Evolutionary conservation across 805 yeast species (phyloP).

Genomic region (Wickerhamomyces chambardii): DNA sequence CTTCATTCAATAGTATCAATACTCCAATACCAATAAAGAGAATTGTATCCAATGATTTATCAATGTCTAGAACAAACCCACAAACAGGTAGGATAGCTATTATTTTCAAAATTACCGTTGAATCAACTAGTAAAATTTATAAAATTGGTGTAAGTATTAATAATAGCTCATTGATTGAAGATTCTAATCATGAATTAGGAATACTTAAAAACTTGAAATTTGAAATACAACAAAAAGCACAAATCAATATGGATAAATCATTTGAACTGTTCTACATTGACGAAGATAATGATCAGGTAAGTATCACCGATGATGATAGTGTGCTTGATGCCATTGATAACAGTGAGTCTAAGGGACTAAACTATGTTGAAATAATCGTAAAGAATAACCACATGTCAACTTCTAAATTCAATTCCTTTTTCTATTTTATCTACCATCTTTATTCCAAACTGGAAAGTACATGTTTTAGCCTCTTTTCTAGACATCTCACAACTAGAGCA

Average conservation of each 20-base stretch:
- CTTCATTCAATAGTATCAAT: slow-evolving; percentile 9
- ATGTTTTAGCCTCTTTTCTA: neutral
- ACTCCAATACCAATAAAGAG: slow-evolving; percentile 4
- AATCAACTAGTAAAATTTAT: slow-evolving; percentile 8
- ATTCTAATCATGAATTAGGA: slow-evolving; percentile 14
- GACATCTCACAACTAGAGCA: slow-evolving; percentile 6
- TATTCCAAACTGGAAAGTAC: too few relatives aligned
- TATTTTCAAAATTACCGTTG: slow-evolving; percentile 11
- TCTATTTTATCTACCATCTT: too few relatives aligned
- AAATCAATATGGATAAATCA: slow-evolving; percentile 3
- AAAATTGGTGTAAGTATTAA: slow-evolving; percentile 15
- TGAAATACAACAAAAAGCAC: slow-evolving; percentile 16
- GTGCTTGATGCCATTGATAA: slow-evolving; percentile 17
- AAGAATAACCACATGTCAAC: neutral
- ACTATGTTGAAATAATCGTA: slow-evolving; percentile 8
- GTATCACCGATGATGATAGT: slow-evolving; percentile 25
- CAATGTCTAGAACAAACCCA: slow-evolving; percentile 12
- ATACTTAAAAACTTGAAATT: slow-evolving; percentile 12
- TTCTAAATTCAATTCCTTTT: too few relatives aligned
- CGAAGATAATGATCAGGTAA: slow-evolving; percentile 26
- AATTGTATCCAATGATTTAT: slow-evolving; percentile 13
- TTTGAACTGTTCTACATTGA: slow-evolving; percentile 28
- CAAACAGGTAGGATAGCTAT: slow-evolving; percentile 11
- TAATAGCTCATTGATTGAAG: slow-evolving; percentile 10
- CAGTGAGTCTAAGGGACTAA: slow-evolving; percentile 4